Conservation (phyloP, 768 basidiomycete species). For the Aureoboletus auriporus region DNA sequence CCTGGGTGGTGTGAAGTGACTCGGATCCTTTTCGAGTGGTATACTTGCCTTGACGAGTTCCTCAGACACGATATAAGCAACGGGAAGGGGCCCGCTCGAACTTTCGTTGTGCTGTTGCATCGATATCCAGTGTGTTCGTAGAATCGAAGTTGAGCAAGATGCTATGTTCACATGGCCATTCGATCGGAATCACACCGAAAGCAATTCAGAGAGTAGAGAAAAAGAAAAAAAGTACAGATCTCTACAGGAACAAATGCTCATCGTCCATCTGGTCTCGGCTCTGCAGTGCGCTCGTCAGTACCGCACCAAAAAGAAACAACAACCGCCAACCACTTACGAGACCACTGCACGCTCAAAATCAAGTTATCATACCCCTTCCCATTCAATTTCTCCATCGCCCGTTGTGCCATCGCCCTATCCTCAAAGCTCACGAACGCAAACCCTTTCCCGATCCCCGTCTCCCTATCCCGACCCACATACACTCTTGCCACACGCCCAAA, state of each 20-base stretch:
- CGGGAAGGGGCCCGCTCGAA: slow-evolving; percentile 5
- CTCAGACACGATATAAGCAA: slow-evolving; percentile 54
- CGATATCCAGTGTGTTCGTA: slow-evolving; percentile 1
- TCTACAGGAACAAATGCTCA: slow-evolving; percentile 8
- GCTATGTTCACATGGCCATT: too few relatives aligned
- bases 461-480: slow-evolving; percentile 91
- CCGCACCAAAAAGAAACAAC: not conserved
- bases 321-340: slow-evolving; percentile 40
- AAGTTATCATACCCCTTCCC: slow-evolving; percentile 92
- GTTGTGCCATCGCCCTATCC: slow-evolving; percentile 70
- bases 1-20: slow-evolving; percentile 21
- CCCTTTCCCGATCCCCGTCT: slow-evolving; percentile 92
- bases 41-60: slow-evolving; percentile 48
- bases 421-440: slow-evolving; percentile 98
- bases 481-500: slow-evolving; percentile 88
- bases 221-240: slow-evolving; percentile 1
- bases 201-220: too few relatives aligned
- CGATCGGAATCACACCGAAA: too few relatives aligned
- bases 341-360: slow-evolving; percentile 70
- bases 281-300: slow-evolving; percentile 21
- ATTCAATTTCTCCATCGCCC: slow-evolving; percentile 87
- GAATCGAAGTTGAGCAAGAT: too few relatives aligned
- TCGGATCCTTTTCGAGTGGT: too few relatives aligned
- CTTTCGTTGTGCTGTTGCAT: slow-evolving; percentile 4
- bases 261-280: slow-evolving; percentile 42